phyloP scores from a whole-genome alignment of 805 yeast genomes.

The Saturnispora silvae region DNA sequence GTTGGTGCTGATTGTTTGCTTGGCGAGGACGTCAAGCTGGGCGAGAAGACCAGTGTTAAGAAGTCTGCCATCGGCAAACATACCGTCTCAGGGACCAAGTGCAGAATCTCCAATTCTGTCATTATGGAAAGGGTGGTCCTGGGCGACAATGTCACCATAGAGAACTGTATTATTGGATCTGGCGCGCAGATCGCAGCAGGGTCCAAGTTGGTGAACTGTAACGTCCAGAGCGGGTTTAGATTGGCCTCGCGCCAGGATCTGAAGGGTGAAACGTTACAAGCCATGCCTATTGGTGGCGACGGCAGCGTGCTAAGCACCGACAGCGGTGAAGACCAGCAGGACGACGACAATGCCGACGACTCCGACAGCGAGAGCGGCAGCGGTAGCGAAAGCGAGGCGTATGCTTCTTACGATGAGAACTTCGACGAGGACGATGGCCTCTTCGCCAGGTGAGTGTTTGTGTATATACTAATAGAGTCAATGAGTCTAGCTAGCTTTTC shows the following conservation, averaged over 20 bases:
- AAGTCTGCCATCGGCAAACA: constrained; percentile 68
- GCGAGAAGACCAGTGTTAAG: constrained; percentile 80
- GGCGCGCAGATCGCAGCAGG: constrained; percentile 54
- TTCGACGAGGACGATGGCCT: constrained; percentile 45
- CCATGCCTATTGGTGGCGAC: constrained; percentile 24
- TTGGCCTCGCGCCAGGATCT: constrained; percentile 45
- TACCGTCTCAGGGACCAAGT: constrained; percentile 73
- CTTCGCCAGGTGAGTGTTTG: constrained; percentile 19
- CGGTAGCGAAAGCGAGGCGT: background rate
- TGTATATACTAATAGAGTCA: background rate
- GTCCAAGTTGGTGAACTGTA: constrained; percentile 64
- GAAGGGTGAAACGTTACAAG: constrained; percentile 32
- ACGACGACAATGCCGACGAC: constrained; percentile 19
- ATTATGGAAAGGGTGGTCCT: constrained; percentile 58
- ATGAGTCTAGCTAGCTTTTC: background rate
- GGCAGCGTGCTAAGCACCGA: constrained; percentile 22
- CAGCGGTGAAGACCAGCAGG: constrained; percentile 24
- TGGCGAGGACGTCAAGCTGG: constrained; percentile 56
- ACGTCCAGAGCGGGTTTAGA: constrained; percentile 69
- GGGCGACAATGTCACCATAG: constrained; percentile 69
- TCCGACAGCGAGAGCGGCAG: no score
- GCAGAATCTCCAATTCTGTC: constrained; percentile 81
- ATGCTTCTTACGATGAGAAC: constrained; percentile 39
- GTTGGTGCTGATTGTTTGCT: constrained; percentile 82
- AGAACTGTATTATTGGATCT: constrained; percentile 80